Percentiles rank a stretch among this genome's conserved stretches.
Conservation (phyloP, 192 early-diverging fungal species). For the Umbelopsis isabellina region DNA sequence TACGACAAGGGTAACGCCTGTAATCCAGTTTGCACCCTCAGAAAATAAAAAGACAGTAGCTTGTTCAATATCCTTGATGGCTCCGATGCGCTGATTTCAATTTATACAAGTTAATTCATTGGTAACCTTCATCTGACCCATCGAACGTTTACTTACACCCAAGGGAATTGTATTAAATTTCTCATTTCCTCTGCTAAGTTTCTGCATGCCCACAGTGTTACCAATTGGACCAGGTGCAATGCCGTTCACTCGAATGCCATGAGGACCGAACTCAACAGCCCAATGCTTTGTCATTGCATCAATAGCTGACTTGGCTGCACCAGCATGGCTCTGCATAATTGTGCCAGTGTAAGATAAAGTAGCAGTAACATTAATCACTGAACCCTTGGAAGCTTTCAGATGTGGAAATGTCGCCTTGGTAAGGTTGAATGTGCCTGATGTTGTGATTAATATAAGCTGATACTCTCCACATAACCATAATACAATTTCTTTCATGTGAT, state of each 20-base stretch:
- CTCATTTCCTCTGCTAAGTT: slow-evolving; percentile 19
- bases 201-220: slow-evolving; percentile 46
- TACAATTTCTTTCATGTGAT: background rate
- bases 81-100: slow-evolving; percentile 41
- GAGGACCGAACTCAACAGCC: slow-evolving; percentile 76
- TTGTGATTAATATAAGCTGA: slow-evolving; percentile 18
- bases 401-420: slow-evolving; percentile 70
- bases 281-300: slow-evolving; percentile 58
- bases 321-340: slow-evolving; percentile 45
- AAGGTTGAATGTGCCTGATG: slow-evolving; percentile 74
- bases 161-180: slow-evolving; percentile 24
- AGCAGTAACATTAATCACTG: slow-evolving; percentile 72
- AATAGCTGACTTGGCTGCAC: slow-evolving; percentile 42
- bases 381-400: slow-evolving; percentile 67
- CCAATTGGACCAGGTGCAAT: slow-evolving; percentile 68
- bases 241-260: slow-evolving; percentile 69
- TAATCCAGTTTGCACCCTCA: slow-evolving; percentile 64
- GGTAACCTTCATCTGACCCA: background rate
- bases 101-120: background rate
- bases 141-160: slow-evolving; percentile 25
- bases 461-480: slow-evolving; percentile 43
- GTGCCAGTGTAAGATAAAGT: slow-evolving; percentile 66
- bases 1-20: slow-evolving; percentile 47
- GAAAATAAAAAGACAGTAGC: slow-evolving; percentile 70
- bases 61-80: slow-evolving; percentile 69